Evolutionary conservation across 192 early-diverging fungal genomes (phyloP).

Genomic region (Dissophora globulifera): DNA sequence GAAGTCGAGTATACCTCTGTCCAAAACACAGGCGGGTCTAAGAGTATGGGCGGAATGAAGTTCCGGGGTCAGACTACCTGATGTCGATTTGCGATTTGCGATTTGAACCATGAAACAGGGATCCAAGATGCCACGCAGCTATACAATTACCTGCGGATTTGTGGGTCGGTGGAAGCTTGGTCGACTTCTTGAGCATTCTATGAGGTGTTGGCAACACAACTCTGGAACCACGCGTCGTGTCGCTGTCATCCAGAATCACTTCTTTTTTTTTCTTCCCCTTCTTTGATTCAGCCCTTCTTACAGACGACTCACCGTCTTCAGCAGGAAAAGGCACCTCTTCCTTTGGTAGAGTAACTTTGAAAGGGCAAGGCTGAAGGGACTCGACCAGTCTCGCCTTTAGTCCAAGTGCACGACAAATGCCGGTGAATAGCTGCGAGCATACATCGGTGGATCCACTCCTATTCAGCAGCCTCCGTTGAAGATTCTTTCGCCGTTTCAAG

Average conservation of each 20-base stretch:
- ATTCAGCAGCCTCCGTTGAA: slow-evolving; percentile 31
- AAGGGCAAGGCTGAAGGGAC: slow-evolving; percentile 73
- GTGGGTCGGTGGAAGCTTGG: slow-evolving; percentile 19
- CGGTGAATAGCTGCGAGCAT: slow-evolving; percentile 52
- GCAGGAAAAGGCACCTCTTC: slow-evolving; percentile 30
- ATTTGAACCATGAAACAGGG: too few relatives aligned
- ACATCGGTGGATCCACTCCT: slow-evolving; percentile 56
- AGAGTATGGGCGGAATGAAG: too few relatives aligned
- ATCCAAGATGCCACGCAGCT: too few relatives aligned
- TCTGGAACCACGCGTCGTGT: slow-evolving; percentile 46
- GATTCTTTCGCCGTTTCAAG: slow-evolving; percentile 31
- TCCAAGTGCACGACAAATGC: slow-evolving; percentile 61
- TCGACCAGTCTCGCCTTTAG: slow-evolving; percentile 69
- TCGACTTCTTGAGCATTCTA: slow-evolving; percentile 4
- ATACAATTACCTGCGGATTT: slow-evolving; percentile 24
- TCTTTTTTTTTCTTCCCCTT: slow-evolving; percentile 32
- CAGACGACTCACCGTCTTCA: slow-evolving; percentile 1
- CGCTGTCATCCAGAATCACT: slow-evolving; percentile 34
- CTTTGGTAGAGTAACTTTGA: slow-evolving; percentile 58
- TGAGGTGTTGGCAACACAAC: slow-evolving; percentile 27
- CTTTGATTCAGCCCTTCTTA: not conserved
- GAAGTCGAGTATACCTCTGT: slow-evolving; percentile 67
- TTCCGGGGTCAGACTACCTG: too few relatives aligned
- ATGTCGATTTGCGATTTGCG: too few relatives aligned
- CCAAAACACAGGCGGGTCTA: slow-evolving; percentile 72